These are phyloP conservation scores for Closterium sp. DNA, from an alignment of 139 green algal genomes.

Conservation along the genomic window DNA sequence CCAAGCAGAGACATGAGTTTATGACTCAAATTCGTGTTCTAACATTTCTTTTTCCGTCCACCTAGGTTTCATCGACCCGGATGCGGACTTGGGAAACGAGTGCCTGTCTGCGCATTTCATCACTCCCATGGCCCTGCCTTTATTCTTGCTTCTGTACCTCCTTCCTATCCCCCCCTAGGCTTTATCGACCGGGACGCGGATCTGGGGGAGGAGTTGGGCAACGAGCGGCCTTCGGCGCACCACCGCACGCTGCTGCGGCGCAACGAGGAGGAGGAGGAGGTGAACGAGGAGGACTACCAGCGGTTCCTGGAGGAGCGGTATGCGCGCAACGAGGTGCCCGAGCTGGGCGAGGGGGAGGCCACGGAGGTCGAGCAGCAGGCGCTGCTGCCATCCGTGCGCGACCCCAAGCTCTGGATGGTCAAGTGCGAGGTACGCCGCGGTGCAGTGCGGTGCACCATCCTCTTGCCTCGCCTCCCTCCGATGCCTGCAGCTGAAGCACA, in stretches of 20 bases:
- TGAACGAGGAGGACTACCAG: conserved; percentile 75
- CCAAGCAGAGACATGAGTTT: too few relatives aligned
- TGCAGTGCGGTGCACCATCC: background rate
- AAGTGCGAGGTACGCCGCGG: conserved; percentile 49
- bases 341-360: conserved; percentile 53
- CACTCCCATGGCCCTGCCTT: too few relatives aligned
- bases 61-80: too few relatives aligned
- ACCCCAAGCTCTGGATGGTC: conserved; percentile 95
- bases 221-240: conserved; percentile 27
- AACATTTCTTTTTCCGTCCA: too few relatives aligned
- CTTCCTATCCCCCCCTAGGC: background rate
- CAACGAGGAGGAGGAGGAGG: conserved; percentile 72
- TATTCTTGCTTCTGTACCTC: background rate
- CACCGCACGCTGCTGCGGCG: conserved; percentile 49
- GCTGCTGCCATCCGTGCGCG: conserved; percentile 80
- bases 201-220: background rate
- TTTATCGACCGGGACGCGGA: conserved; percentile 57
- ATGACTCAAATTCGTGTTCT: too few relatives aligned
- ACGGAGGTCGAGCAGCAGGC: conserved; percentile 82
- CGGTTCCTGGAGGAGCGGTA: conserved; percentile 75
- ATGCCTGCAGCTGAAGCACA: too few relatives aligned
- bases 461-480: background rate
- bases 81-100: too few relatives aligned
- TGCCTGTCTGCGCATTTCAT: too few relatives aligned
- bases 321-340: conserved; percentile 52